Evolutionary conservation across 495 filamentous ascomycete species (phyloP), one percentile per base, ranked within the genome.

Genomic region (Talaromyces wortmannii): DNA sequence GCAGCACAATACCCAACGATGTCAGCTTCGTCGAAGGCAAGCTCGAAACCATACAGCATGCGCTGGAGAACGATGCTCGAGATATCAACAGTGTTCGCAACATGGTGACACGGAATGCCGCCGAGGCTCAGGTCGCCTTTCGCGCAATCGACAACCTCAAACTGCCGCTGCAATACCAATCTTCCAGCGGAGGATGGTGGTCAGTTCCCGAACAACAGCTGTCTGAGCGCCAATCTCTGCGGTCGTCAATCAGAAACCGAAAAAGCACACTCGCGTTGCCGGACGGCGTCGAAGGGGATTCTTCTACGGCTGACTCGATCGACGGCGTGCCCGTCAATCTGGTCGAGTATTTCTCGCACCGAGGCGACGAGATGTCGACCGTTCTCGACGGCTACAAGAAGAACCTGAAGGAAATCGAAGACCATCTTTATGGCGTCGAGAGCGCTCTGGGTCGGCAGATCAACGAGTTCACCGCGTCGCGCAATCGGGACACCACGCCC

Each of bases 341-440:
- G 29, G 83, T 95, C 43, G 79, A 81, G 42, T 95, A 87, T 67
- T 95, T 96, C 68, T 83, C 81, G 6, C 78, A 78, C 45, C 83
- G 87, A 15, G 79, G 86, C 0, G 83, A 89, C 47, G 88, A 86
- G 59, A 85, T 95, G 81, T 71, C 78, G 7, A 67, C 74, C 6
- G 85, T 85, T 30, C 77, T 92, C 32, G 75, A 78, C 6, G 76
- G 70, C 58, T 91, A 91, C 64, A 79, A 83, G 58, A 69, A 73
- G 31, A 89, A 87, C 56, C 69, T 96, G 49, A 74, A 79, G 48
- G 90, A 95, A 66, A 90, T 96, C 50, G 91, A 96, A 69, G 78
- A 82, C 59, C 90, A 94, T 65, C 75, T 96, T 48, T 76, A 86
- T 48, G 83, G 85, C 4, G 83, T 96, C 18, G 89, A 95, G 63